Percentiles rank a stretch among this genome's conserved stretches.
Conservation (phyloP, 1,139 yeast genomes). For the Nadsonia starkeyi-henricii region DNA sequence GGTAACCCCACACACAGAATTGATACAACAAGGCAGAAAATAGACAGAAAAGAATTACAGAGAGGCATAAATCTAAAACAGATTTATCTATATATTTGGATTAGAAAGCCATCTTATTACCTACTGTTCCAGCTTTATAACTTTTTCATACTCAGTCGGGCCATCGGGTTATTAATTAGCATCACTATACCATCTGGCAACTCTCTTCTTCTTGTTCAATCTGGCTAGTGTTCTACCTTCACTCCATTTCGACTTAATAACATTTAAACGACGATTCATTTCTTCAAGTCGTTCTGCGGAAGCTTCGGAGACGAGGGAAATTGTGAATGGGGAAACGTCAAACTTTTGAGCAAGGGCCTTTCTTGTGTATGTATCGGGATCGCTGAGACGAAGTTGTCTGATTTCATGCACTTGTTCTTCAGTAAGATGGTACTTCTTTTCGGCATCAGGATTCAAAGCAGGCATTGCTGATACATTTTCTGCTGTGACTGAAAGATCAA, state of each 20-base stretch:
- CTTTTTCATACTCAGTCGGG: too few relatives aligned
- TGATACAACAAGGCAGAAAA: background rate
- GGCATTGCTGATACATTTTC: conserved; percentile 24
- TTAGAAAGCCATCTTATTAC: too few relatives aligned
- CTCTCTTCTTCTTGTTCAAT: conserved; percentile 42
- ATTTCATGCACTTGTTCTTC: conserved; percentile 51
- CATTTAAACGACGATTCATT: conserved; percentile 31
- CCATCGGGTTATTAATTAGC: conserved; percentile 21
- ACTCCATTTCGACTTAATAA: conserved; percentile 37
- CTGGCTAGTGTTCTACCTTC: conserved; percentile 33
- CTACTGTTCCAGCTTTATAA: too few relatives aligned
- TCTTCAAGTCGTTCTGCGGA: conserved; percentile 27
- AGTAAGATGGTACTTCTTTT: conserved; percentile 45
- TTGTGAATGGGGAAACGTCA: conserved; percentile 39
- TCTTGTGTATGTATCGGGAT: conserved; percentile 57
- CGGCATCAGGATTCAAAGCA: conserved; percentile 21
- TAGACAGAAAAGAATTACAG: too few relatives aligned
- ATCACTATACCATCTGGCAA: conserved; percentile 49
- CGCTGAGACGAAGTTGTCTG: conserved; percentile 40
- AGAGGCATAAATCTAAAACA: too few relatives aligned
- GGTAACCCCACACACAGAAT: background rate
- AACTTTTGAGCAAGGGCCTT: conserved; percentile 53
- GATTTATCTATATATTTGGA: too few relatives aligned
- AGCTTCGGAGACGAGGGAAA: conserved; percentile 38
- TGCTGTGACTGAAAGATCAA: conserved; percentile 16